Evolutionary conservation across 163 green algal genomes (phyloP).

Genomic region (Scenedesmus sp.): DNA sequence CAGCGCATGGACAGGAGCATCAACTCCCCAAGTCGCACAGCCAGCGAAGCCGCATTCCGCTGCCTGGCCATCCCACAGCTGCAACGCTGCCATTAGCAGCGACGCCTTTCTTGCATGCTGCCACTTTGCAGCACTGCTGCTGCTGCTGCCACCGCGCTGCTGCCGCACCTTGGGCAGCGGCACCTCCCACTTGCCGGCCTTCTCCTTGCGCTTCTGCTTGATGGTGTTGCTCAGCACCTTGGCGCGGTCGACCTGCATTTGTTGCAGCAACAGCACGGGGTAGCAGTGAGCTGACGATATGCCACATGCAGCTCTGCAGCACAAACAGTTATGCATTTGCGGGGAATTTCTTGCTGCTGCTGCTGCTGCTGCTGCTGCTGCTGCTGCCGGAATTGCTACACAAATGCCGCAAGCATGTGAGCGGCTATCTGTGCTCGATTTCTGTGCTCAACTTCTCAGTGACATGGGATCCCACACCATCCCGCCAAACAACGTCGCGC

Average conservation of each 20-base stretch:
- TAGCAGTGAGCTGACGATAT: background rate
- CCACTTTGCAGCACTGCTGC: background rate
- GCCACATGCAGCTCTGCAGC: too few species aligned
- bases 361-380: background rate
- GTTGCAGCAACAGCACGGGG: background rate
- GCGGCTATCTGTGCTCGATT: background rate
- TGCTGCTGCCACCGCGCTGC: background rate
- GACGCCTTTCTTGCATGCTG: background rate
- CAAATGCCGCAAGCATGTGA: too few species aligned
- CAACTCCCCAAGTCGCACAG: too few species aligned
- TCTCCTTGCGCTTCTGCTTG: conserved; percentile 99
- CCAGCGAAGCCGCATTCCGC: too few species aligned
- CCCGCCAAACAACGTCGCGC: background rate
- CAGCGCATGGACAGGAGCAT: background rate
- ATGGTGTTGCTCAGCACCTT: conserved; percentile 99
- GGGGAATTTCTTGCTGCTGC: too few species aligned
- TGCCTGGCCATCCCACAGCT: too few species aligned
- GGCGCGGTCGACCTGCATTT: conserved; percentile 87
- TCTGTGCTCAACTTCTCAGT: background rate
- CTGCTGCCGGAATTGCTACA: background rate
- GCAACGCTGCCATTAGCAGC: too few species aligned
- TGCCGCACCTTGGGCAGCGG: conserved; percentile 96
- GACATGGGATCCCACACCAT: too few species aligned
- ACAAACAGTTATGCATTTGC: background rate
- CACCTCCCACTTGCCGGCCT: conserved; percentile 99